Conservation (phyloP, 495 filamentous ascomycete genomes). For the Penicillium longicatenatum region DNA sequence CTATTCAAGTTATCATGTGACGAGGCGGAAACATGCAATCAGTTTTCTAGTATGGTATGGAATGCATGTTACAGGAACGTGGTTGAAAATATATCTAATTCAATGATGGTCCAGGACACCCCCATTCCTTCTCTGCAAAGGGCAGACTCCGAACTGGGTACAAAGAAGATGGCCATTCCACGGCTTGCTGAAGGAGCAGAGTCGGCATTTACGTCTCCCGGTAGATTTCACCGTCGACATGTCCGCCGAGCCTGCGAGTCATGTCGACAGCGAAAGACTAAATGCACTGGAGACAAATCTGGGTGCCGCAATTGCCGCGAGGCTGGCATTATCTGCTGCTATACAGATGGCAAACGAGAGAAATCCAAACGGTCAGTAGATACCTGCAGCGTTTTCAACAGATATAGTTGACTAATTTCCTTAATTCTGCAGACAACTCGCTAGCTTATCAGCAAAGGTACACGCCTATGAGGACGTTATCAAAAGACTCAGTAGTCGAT, state of each 20-base stretch:
- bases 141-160: constrained; percentile 21
- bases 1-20: constrained; percentile 34
- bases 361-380: constrained; percentile 51
- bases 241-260: constrained; percentile 51
- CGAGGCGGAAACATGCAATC: constrained; percentile 33
- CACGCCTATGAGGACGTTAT: constrained; percentile 51
- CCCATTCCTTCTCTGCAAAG: constrained; percentile 19
- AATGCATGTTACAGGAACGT: neutral
- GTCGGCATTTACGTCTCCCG: constrained; percentile 38
- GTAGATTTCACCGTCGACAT: constrained; percentile 44
- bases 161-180: constrained; percentile 46
- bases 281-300: constrained; percentile 58
- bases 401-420: neutral
- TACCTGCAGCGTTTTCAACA: neutral
- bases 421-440: constrained; percentile 40
- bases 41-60: constrained; percentile 32
- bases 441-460: constrained; percentile 51
- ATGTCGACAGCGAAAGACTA: constrained; percentile 56
- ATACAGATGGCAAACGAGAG: constrained; percentile 60
- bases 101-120: constrained; percentile 26
- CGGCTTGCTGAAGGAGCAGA: constrained; percentile 44
- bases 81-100: neutral
- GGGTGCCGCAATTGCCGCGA: constrained; percentile 58
- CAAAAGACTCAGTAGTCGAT: constrained; percentile 37
- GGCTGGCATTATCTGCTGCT: constrained; percentile 52